phyloP scores from a whole-genome alignment of 2,329 filamentous ascomycete genomes.

The Cladosporium sp. region DNA sequence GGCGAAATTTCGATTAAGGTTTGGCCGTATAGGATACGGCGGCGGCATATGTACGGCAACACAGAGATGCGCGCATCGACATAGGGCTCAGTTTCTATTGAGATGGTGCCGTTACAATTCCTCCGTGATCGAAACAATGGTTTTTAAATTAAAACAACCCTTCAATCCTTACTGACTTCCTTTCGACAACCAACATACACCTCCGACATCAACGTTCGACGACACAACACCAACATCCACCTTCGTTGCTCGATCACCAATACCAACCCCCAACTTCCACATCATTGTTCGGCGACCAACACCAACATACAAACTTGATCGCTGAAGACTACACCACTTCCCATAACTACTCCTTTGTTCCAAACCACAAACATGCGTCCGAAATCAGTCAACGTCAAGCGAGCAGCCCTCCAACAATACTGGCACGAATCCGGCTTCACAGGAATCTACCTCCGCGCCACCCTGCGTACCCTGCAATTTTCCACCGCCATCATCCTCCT shows the following conservation, averaged over 20 bases:
- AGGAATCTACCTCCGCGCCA: background rate
- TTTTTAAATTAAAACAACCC: background rate
- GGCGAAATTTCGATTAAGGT: background rate
- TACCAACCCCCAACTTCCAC: background rate
- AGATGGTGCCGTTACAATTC: background rate
- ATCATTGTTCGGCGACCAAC: too few species aligned
- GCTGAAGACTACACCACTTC: too few species aligned
- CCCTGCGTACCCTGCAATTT: conserved; percentile 3
- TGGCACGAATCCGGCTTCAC: conserved; percentile 5
- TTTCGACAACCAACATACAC: background rate
- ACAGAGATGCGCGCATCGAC: background rate
- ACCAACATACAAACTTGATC: too few species aligned
- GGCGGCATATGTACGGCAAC: background rate
- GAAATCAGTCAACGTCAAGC: background rate
- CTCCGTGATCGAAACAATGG: background rate
- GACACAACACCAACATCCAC: background rate
- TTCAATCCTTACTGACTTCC: background rate
- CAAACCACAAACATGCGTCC: background rate
- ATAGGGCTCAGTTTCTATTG: background rate
- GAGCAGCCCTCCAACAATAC: background rate
- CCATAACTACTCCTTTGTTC: background rate
- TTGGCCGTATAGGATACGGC: conserved; percentile 2
- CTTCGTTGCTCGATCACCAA: too few species aligned
- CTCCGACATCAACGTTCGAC: background rate
- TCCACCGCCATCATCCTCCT: conserved; percentile 3